A percentile compares a stretch with the other conserved stretches of the same genome.
phyloP scores from a whole-genome alignment of 2,329 filamentous ascomycete species.

The Aspergillus costaricaensis region DNA sequence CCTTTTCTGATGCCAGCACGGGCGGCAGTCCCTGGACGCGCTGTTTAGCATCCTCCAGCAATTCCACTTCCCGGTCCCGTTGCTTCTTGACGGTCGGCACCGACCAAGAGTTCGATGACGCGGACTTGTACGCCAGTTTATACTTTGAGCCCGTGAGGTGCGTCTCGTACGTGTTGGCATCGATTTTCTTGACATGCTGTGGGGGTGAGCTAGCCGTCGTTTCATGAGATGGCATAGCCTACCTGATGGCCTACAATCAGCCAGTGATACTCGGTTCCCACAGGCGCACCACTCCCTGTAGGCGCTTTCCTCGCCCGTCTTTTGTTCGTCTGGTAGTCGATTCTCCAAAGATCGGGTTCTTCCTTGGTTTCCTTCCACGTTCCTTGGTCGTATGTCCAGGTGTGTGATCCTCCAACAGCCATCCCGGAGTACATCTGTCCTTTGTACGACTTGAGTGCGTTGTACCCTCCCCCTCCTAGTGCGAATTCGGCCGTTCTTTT shows the following conservation, averaged over 20 bases:
- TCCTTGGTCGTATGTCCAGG: slow-evolving; percentile 41
- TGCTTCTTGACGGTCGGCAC: slow-evolving; percentile 38
- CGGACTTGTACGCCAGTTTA: slow-evolving; percentile 38
- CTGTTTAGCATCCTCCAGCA: slow-evolving; percentile 37
- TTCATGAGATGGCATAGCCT: neutral
- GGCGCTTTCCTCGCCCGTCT: slow-evolving; percentile 35
- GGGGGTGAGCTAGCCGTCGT: neutral
- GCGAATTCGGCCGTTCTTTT: slow-evolving; percentile 3
- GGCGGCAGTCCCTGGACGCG: slow-evolving; percentile 36
- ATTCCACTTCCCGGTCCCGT: slow-evolving; percentile 35
- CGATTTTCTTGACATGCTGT: slow-evolving; percentile 38
- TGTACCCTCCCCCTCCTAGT: slow-evolving; percentile 28
- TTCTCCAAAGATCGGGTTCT: slow-evolving; percentile 39
- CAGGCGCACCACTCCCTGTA: slow-evolving; percentile 35
- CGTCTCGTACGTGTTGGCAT: slow-evolving; percentile 41
- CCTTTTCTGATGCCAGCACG: slow-evolving; percentile 35
- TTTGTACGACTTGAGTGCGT: slow-evolving; percentile 36
- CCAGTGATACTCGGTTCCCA: slow-evolving; percentile 41
- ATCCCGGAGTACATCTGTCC: slow-evolving; percentile 41
- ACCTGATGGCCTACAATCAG: slow-evolving; percentile 39
- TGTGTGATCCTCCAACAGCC: slow-evolving; percentile 40
- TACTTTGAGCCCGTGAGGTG: slow-evolving; percentile 38
- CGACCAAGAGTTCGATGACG: slow-evolving; percentile 34
- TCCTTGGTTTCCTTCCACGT: slow-evolving; percentile 40
- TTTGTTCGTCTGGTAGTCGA: slow-evolving; percentile 37